These are phyloP conservation scores for Euphorbia pulcherrima DNA, from an alignment of 345 rosid genomes.

Conservation along the genomic window DNA sequence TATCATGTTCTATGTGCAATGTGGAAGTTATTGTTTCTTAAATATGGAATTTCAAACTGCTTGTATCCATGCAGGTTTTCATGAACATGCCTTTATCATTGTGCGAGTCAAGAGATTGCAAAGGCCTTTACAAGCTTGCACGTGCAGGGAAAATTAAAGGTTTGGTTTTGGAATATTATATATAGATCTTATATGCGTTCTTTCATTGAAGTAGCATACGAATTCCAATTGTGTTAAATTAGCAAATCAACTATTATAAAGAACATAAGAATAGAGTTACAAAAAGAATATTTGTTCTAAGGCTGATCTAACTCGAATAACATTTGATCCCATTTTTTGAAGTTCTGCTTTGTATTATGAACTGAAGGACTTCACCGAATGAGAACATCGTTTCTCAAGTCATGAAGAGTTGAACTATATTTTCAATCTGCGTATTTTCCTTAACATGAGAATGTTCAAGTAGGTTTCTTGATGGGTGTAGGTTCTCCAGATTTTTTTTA, in stretches of 20 bases:
- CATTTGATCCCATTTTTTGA: neutral
- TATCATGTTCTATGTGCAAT: slow-evolving; percentile 9
- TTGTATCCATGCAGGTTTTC: slow-evolving; percentile 50
- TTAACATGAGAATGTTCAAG: neutral
- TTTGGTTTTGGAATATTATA: slow-evolving; percentile 14
- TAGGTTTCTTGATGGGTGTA: neutral
- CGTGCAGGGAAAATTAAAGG: slow-evolving; percentile 93
- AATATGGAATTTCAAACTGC: slow-evolving; percentile 1
- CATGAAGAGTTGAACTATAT: neutral
- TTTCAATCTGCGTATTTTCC: neutral
- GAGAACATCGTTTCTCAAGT: neutral
- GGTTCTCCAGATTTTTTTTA: neutral
- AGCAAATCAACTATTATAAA: slow-evolving; percentile 2
- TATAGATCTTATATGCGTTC: neutral
- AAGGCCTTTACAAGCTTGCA: slow-evolving; percentile 90
- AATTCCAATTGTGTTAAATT: neutral
- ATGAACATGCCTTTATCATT: slow-evolving; percentile 80
- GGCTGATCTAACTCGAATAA: neutral
- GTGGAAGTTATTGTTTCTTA: neutral
- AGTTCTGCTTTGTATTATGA: slow-evolving; percentile 1
- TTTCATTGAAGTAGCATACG: neutral
- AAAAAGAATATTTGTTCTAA: neutral
- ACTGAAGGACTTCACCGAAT: neutral
- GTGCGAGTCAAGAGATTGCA: slow-evolving; percentile 84
- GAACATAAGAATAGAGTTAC: neutral